A percentile compares a stretch with the other conserved stretches of the same genome.
Conservation (phyloP, 169 alveolate species). For the Eimeria acervulina region DNA sequence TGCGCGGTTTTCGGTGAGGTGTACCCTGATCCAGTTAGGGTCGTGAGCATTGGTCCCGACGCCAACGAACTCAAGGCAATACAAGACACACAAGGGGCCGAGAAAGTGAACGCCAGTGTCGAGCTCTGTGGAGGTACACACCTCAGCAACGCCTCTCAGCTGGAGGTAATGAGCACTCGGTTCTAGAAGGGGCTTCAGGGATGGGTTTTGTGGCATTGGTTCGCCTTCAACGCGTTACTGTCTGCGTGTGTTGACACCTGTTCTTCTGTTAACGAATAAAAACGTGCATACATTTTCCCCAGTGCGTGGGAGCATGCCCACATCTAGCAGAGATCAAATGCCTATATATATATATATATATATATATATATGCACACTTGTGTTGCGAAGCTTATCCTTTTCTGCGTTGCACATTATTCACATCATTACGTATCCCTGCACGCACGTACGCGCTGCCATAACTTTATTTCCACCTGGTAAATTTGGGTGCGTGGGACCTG, state of each 20-base stretch:
- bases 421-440: neutral
- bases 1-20: conserved; percentile 95
- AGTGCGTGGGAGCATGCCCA: neutral
- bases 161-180: conserved; percentile 79
- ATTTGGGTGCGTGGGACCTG: neutral
- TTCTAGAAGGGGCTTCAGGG: conserved; percentile 4
- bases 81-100: conserved; percentile 64
- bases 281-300: neutral
- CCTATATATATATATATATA: neutral
- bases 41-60: conserved; percentile 92
- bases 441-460: neutral
- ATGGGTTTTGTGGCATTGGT: neutral
- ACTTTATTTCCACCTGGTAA: too few species aligned
- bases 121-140: conserved; percentile 97
- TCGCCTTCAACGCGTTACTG: neutral
- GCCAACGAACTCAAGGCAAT: conserved; percentile 84
- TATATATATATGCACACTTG: neutral
- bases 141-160: conserved; percentile 90
- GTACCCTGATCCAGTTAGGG: conserved; percentile 96
- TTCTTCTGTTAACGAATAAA: neutral
- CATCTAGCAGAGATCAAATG: neutral
- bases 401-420: neutral
- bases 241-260: neutral
- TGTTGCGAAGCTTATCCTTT: neutral
- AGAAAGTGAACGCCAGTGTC: conserved; percentile 88